Conservation (phyloP, 1,284 basidiomycete genomes). For the Puccinia horiana region DNA sequence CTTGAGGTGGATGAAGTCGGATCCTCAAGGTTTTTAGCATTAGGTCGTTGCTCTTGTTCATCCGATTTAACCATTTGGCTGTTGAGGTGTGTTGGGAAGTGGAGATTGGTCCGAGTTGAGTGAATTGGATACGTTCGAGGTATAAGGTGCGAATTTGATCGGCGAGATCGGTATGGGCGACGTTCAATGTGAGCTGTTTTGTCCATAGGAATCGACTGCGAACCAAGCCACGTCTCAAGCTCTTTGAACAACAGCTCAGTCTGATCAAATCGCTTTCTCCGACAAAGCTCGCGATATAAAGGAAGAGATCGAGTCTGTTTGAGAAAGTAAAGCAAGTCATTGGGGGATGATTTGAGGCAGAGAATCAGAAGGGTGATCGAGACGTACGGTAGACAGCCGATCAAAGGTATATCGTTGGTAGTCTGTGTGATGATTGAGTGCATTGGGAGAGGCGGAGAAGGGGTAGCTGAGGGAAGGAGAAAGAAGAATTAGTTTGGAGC, state of each 20-base stretch:
- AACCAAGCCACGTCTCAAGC: slow-evolving; percentile 15
- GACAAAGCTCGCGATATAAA: slow-evolving; percentile 39
- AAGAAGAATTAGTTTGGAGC: neutral
- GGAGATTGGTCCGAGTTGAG: neutral
- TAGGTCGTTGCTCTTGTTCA: slow-evolving; percentile 10
- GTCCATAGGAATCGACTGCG: slow-evolving; percentile 28
- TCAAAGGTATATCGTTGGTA: neutral
- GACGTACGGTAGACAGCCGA: slow-evolving; percentile 32
- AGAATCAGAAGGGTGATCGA: neutral
- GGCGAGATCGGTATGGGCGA: neutral
- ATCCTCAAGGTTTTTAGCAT: slow-evolving; percentile 14
- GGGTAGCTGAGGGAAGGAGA: neutral
- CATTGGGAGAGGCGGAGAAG: slow-evolving; percentile 24
- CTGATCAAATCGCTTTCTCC: slow-evolving; percentile 31
- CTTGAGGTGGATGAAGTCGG: neutral
- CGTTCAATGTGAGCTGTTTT: slow-evolving; percentile 12
- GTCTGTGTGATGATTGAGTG: neutral
- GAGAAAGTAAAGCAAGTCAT: neutral
- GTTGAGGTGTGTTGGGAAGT: neutral
- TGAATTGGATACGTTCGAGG: slow-evolving; percentile 22
- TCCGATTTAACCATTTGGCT: neutral
- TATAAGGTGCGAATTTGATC: slow-evolving; percentile 34
- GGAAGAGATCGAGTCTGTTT: slow-evolving; percentile 14
- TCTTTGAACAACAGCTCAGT: slow-evolving; percentile 27
- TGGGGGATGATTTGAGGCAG: neutral